phyloP scores from a whole-genome alignment of 1,284 basidiomycete genomes.

The Pseudozyma sp. region DNA sequence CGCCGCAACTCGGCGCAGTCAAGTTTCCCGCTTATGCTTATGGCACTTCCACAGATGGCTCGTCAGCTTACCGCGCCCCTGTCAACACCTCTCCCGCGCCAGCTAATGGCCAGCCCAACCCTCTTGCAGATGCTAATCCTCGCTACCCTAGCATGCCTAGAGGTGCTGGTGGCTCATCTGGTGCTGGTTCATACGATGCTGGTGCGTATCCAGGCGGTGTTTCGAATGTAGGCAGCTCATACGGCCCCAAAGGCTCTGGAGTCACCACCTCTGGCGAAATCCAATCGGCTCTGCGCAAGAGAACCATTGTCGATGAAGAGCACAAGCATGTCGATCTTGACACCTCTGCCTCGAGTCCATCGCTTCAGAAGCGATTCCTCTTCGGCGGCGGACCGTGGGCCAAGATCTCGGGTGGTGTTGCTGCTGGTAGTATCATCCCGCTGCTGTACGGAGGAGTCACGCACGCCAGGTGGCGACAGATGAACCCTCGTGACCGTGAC shows the following conservation, averaged over 20 bases:
- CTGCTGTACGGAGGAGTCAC: slow-evolving; percentile 15
- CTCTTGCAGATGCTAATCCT: too few species aligned
- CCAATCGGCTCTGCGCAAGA: slow-evolving; percentile 29
- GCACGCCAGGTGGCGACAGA: slow-evolving; percentile 19
- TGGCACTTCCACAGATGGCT: not conserved
- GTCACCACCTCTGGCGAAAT: not conserved
- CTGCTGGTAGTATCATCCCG: slow-evolving; percentile 13
- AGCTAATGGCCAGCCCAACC: too few species aligned
- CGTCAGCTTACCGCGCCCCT: not conserved
- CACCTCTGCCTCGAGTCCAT: not conserved
- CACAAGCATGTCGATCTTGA: not conserved
- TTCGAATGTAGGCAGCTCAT: not conserved
- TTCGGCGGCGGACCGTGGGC: slow-evolving; percentile 12
- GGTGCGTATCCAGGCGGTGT: not conserved
- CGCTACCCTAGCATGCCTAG: too few species aligned
- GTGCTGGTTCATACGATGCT: not conserved
- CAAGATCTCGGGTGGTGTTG: slow-evolving; percentile 9
- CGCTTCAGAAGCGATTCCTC: slow-evolving; percentile 31
- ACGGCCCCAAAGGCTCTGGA: not conserved
- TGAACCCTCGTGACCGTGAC: slow-evolving; percentile 32
- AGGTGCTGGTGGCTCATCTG: too few species aligned
- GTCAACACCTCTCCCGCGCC: too few species aligned
- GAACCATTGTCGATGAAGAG: not conserved
- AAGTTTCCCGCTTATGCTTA: slow-evolving; percentile 6
- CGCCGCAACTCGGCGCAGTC: not conserved